phyloP scores from a whole-genome alignment of 371 early-diverging fungal species.

The Mortierella sp. region DNA sequence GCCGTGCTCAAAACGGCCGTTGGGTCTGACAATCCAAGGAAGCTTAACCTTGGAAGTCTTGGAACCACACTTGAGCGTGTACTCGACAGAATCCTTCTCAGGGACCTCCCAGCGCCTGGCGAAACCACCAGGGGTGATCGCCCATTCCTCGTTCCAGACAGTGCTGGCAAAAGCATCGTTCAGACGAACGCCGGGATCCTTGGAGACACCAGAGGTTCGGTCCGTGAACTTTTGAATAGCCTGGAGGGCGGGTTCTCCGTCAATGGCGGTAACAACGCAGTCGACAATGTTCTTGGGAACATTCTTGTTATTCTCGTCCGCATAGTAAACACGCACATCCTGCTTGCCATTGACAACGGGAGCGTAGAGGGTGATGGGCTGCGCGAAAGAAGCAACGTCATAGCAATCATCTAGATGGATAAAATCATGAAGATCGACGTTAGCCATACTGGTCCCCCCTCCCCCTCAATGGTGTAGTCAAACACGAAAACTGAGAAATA shows the following conservation, averaged over 20 bases:
- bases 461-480: not conserved
- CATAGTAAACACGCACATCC: slow-evolving; percentile 36
- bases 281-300: slow-evolving; percentile 32
- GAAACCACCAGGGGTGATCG: slow-evolving; percentile 36
- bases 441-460: not conserved
- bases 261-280: slow-evolving; percentile 40
- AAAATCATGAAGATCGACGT: not conserved
- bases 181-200: slow-evolving; percentile 52
- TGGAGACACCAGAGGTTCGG: slow-evolving; percentile 37
- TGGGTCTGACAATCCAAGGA: slow-evolving; percentile 25
- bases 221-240: slow-evolving; percentile 48
- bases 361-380: slow-evolving; percentile 46
- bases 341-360: slow-evolving; percentile 43
- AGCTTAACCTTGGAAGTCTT: slow-evolving; percentile 18
- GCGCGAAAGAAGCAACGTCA: slow-evolving; percentile 23
- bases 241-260: slow-evolving; percentile 46
- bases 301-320: slow-evolving; percentile 21
- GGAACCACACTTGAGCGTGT: slow-evolving; percentile 28
- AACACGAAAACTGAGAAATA: not conserved
- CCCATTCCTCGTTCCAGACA: slow-evolving; percentile 37
- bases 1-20: slow-evolving; percentile 9
- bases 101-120: slow-evolving; percentile 32
- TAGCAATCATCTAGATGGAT: slow-evolving; percentile 29
- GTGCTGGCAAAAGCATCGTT: slow-evolving; percentile 51
- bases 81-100: slow-evolving; percentile 22